Evolutionary conservation across 208 protist genomes (phyloP).

Genomic region (Trypanosomatidae sp.): DNA sequence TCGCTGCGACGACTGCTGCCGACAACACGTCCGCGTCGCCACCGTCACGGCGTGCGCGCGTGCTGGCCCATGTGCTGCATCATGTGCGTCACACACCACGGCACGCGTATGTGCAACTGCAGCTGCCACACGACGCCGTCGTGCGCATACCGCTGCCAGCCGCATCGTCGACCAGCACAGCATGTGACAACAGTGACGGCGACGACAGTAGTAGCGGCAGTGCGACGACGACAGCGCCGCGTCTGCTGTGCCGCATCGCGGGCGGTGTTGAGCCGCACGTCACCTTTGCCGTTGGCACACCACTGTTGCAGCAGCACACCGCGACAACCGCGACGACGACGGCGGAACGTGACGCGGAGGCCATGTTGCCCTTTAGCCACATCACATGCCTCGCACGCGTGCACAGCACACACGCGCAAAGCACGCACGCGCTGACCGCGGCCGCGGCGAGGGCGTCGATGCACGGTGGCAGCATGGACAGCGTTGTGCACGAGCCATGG

Average conservation of each 20-base stretch:
- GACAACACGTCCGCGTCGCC: too few relatives aligned
- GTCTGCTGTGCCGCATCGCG: conserved; percentile 28
- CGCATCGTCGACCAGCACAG: too few relatives aligned
- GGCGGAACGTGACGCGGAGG: not conserved
- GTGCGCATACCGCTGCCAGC: not conserved
- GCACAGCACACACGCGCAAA: conserved; percentile 1
- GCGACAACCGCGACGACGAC: too few relatives aligned
- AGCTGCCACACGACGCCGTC: not conserved
- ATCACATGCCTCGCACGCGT: conserved; percentile 12
- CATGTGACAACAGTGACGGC: too few relatives aligned
- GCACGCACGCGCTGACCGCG: not conserved
- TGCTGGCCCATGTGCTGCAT: too few relatives aligned
- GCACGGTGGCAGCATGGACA: not conserved
- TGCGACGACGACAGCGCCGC: too few relatives aligned
- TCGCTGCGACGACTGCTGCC: too few relatives aligned
- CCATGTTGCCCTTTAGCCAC: conserved; percentile 4
- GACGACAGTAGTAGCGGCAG: too few relatives aligned
- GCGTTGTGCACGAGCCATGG: conserved; percentile 24
- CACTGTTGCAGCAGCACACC: too few relatives aligned
- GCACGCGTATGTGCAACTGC: not conserved
- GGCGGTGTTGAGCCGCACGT: conserved; percentile 50
- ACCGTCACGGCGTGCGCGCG: too few relatives aligned
- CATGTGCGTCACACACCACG: too few relatives aligned
- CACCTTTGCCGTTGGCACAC: conserved; percentile 57
- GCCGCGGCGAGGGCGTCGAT: not conserved